A percentile compares a stretch with the other conserved stretches of the same genome.
phyloP scores from a whole-genome alignment of 2,329 filamentous ascomycete genomes.

The Geosmithia flava region DNA sequence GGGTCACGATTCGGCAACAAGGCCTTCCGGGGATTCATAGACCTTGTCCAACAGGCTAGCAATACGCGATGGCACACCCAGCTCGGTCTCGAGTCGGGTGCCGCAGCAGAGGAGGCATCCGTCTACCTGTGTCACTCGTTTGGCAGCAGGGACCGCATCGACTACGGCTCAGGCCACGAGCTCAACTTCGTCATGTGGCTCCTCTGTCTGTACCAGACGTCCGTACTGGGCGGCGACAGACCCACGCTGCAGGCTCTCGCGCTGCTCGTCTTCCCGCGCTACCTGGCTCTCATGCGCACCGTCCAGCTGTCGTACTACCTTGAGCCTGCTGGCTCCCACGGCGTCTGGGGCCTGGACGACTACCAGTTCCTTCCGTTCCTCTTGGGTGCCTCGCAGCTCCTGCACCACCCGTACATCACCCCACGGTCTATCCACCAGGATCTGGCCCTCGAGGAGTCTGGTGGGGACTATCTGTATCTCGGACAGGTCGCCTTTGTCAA shows the following conservation, averaged over 20 bases:
- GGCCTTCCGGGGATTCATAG: slow-evolving; percentile 72
- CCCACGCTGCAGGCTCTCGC: slow-evolving; percentile 50
- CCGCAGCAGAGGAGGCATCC: slow-evolving; percentile 54
- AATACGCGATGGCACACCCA: slow-evolving; percentile 47
- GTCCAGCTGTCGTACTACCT: slow-evolving; percentile 92
- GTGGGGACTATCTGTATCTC: slow-evolving; percentile 75
- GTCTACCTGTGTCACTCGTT: slow-evolving; percentile 76
- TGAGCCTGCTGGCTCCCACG: slow-evolving; percentile 91
- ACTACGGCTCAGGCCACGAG: slow-evolving; percentile 96
- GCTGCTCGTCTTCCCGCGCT: slow-evolving; percentile 68
- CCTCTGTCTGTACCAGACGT: slow-evolving; percentile 68
- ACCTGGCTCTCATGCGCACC: slow-evolving; percentile 75
- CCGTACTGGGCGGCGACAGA: slow-evolving; percentile 42
- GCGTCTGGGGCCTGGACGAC: slow-evolving; percentile 95
- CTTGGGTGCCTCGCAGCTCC: slow-evolving; percentile 81
- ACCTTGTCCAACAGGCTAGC: slow-evolving; percentile 46
- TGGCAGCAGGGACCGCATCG: slow-evolving; percentile 76
- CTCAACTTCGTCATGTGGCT: slow-evolving; percentile 96
- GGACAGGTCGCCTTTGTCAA: slow-evolving; percentile 92
- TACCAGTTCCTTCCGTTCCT: slow-evolving; percentile 96
- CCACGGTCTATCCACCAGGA: slow-evolving; percentile 77
- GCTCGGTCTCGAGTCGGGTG: slow-evolving; percentile 33
- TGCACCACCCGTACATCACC: slow-evolving; percentile 72
- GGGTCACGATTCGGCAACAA: slow-evolving; percentile 94
- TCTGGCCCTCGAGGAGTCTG: slow-evolving; percentile 76